phyloP scores from a whole-genome alignment of 1,139 yeast species.

The Candida dubliniensis region DNA sequence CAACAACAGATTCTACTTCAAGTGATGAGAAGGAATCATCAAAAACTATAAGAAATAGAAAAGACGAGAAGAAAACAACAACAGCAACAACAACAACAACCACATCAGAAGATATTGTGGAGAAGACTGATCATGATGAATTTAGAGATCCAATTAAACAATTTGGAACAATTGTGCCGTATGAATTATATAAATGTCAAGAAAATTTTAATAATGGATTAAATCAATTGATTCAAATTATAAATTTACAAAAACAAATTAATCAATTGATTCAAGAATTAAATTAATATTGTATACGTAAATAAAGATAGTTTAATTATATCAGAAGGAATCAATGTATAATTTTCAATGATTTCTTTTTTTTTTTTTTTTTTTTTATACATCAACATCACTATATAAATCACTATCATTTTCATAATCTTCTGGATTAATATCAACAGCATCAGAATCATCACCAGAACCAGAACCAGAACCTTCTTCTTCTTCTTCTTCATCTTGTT shows the following conservation, averaged over 20 bases:
- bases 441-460: constrained; percentile 18
- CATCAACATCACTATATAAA: constrained; percentile 45
- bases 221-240: constrained; percentile 24
- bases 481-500: constrained; percentile 10
- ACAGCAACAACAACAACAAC: neutral
- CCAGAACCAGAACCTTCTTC: constrained; percentile 5
- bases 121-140: constrained; percentile 1
- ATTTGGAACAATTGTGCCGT: constrained; percentile 53
- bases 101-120: neutral
- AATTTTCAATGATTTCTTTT: too few species aligned
- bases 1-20: constrained; percentile 3
- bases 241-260: constrained; percentile 28
- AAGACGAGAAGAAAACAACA: constrained; percentile 4
- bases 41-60: neutral
- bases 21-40: constrained; percentile 6
- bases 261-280: constrained; percentile 18
- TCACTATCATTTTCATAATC: constrained; percentile 53
- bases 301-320: too few species aligned
- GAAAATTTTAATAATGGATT: constrained; percentile 32
- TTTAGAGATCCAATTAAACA: constrained; percentile 44
- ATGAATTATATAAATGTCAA: constrained; percentile 43
- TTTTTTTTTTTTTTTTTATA: constrained; percentile 4
- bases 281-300: neutral
- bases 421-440: constrained; percentile 38
- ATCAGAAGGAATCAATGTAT: too few species aligned